These are phyloP conservation scores for Stagonosporopsis chrysanthemi DNA, from an alignment of 2,329 filamentous ascomycete genomes.

Conservation along the genomic window DNA sequence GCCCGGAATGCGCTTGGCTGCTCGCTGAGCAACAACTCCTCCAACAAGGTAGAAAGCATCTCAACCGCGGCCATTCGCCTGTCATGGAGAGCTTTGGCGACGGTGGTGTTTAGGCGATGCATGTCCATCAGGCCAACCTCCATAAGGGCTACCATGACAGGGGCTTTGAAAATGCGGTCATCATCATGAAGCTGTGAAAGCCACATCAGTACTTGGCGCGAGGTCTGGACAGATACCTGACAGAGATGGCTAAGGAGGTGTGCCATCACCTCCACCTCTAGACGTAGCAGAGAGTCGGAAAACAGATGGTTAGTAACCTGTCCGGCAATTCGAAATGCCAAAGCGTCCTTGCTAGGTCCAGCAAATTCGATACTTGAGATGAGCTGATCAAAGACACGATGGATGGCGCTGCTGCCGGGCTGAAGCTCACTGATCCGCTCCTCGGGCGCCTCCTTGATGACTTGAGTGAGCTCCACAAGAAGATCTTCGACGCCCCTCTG, in stretches of 20 bases:
- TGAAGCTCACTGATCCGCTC: slow-evolving; percentile 65
- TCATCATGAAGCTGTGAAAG: slow-evolving; percentile 63
- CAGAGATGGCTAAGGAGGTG: slow-evolving; percentile 69
- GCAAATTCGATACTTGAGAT: slow-evolving; percentile 61
- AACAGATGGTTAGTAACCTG: slow-evolving; percentile 65
- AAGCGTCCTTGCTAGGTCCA: slow-evolving; percentile 62
- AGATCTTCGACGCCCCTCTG: slow-evolving; percentile 62
- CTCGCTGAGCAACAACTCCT: slow-evolving; percentile 79
- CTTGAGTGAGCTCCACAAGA: slow-evolving; percentile 64
- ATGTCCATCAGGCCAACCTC: slow-evolving; percentile 67
- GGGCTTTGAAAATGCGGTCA: slow-evolving; percentile 66
- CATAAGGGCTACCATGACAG: slow-evolving; percentile 67
- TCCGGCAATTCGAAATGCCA: slow-evolving; percentile 64
- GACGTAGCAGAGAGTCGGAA: slow-evolving; percentile 59
- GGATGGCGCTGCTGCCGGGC: slow-evolving; percentile 59
- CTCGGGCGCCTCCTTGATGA: slow-evolving; percentile 63
- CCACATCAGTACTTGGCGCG: slow-evolving; percentile 61
- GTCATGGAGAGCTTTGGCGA: slow-evolving; percentile 75
- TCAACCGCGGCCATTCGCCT: slow-evolving; percentile 76
- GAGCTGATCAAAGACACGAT: slow-evolving; percentile 66
- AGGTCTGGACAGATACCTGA: slow-evolving; percentile 64
- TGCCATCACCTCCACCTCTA: slow-evolving; percentile 70
- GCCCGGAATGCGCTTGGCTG: slow-evolving; percentile 80
- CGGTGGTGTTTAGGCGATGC: slow-evolving; percentile 66
- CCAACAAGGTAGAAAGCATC: slow-evolving; percentile 80